These are phyloP conservation scores for Pseudogymnoascus sp. DNA, from an alignment of 2,329 filamentous ascomycete genomes.

Conservation along the genomic window DNA sequence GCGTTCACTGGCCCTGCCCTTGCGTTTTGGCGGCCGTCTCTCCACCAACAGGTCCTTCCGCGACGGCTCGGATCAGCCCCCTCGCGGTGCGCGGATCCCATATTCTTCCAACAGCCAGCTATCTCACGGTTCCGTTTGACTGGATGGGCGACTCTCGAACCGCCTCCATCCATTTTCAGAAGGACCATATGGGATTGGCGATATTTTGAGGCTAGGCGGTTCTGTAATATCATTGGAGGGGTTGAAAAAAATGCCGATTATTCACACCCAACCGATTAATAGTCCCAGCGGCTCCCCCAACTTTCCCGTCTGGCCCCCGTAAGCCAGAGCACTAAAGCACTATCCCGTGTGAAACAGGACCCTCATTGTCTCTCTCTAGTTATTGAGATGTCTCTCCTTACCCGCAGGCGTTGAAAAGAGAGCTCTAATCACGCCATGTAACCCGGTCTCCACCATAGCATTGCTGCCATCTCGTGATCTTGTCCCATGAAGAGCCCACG, in stretches of 20 bases:
- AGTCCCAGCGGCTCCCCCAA: slow-evolving; percentile 1
- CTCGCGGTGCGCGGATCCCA: background rate
- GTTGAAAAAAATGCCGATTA: background rate
- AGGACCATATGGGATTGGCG: background rate
- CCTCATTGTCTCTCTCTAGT: slow-evolving; percentile 1
- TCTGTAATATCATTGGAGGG: background rate
- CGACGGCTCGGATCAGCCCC: slow-evolving; percentile 4
- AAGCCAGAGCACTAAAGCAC: background rate
- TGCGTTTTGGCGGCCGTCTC: background rate
- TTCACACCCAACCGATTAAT: slow-evolving; percentile 3
- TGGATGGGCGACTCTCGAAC: slow-evolving; percentile 5
- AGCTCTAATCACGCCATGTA: background rate
- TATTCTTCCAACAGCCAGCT: background rate
- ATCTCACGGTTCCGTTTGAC: background rate
- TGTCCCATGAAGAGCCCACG: background rate
- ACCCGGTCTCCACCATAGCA: background rate
- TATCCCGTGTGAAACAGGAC: slow-evolving; percentile 5
- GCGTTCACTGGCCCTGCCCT: background rate
- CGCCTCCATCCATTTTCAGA: background rate
- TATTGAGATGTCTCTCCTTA: background rate
- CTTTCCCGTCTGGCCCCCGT: slow-evolving; percentile 2
- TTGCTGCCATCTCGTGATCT: slow-evolving; percentile 3
- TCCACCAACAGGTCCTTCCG: background rate
- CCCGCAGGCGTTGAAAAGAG: slow-evolving; percentile 2
- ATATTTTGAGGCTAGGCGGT: background rate